Evolutionary conservation across 192 early-diverging fungal species (phyloP).

Genomic region (Geranomyces variabilis): DNA sequence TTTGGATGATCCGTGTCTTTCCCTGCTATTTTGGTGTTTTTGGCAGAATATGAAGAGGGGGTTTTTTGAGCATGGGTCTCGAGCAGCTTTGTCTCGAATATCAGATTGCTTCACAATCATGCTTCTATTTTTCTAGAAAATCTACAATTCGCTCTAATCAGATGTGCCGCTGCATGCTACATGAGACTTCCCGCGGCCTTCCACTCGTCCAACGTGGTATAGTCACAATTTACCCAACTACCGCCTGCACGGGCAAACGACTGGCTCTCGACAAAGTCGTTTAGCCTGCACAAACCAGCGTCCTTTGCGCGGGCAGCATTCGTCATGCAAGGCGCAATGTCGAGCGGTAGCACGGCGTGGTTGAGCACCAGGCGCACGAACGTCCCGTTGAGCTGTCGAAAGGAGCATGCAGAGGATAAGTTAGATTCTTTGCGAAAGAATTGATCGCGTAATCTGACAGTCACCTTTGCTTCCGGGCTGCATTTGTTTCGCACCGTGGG

Average conservation of each 20-base stretch:
- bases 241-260: not conserved
- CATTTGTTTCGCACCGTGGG: not conserved
- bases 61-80: no score
- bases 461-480: not conserved
- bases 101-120: no score
- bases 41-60: no score
- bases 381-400: not conserved
- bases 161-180: no score
- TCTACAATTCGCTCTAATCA: no score
- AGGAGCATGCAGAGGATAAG: not conserved
- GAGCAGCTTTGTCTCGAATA: no score
- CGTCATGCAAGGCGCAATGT: not conserved
- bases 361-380: conserved; percentile 1
- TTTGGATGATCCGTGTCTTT: no score
- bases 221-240: not conserved
- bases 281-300: not conserved
- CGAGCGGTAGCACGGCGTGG: not conserved
- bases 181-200: conserved; percentile 3
- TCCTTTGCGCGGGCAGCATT: not conserved
- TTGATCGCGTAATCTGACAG: not conserved
- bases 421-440: not conserved
- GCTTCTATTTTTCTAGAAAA: no score
- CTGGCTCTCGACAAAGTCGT: not conserved
- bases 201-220: not conserved
- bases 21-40: no score